These are phyloP conservation scores for Aspergillus uvarum DNA, from an alignment of 2,329 filamentous ascomycete species.

Conservation along the genomic window DNA sequence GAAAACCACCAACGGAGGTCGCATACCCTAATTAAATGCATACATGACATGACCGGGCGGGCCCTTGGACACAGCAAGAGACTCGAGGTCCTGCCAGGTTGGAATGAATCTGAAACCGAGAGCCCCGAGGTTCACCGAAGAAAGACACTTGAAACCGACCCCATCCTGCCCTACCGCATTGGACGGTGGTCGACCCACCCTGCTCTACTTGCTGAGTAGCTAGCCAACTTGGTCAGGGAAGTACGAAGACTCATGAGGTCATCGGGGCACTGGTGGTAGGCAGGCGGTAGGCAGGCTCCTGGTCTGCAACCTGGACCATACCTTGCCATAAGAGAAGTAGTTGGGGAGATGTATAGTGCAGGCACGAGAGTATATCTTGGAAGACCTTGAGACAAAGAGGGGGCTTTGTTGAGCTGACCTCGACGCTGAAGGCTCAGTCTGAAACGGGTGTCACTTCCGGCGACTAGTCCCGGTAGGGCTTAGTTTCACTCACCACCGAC, in stretches of 20 bases:
- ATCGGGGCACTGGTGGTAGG: too few relatives aligned
- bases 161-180: not conserved
- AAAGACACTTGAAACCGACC: not conserved
- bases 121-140: not conserved
- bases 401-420: too few relatives aligned
- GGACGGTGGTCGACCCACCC: not conserved
- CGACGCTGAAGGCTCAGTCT: not conserved
- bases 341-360: too few relatives aligned
- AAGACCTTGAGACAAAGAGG: too few relatives aligned
- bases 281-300: too few relatives aligned
- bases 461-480: not conserved
- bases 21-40: not conserved
- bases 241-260: too few relatives aligned
- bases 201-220: too few relatives aligned
- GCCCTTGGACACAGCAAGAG: not conserved
- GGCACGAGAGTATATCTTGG: too few relatives aligned
- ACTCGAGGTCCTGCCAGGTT: not conserved
- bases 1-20: not conserved
- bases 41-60: not conserved
- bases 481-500: not conserved
- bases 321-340: too few relatives aligned
- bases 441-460: not conserved
- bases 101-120: not conserved
- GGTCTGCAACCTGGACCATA: too few relatives aligned
- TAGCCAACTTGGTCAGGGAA: too few relatives aligned